Conservation (phyloP, 768 basidiomycete species). For the Trametes villosa region DNA sequence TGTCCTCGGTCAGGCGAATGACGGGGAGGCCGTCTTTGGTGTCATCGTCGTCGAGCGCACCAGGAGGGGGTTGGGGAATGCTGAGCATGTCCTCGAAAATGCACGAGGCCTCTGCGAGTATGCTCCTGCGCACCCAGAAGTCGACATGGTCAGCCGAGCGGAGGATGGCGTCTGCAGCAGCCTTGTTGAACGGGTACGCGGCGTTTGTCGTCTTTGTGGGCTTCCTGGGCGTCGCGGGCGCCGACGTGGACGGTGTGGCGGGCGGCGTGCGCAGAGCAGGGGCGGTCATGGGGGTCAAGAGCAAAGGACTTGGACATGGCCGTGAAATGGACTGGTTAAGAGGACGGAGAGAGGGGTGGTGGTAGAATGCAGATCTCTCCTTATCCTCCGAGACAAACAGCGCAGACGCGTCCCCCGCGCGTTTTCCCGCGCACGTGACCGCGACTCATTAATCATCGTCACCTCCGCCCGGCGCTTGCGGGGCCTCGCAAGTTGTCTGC, state of each 20-base stretch:
- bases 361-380: conserved; percentile 9
- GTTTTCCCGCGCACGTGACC: conserved; percentile 15
- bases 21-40: conserved; percentile 17
- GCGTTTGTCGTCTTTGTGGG: conserved; percentile 19
- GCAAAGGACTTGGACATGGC: not conserved
- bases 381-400: not conserved
- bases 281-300: conserved; percentile 4
- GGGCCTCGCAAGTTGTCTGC: conserved; percentile 9
- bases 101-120: conserved; percentile 22
- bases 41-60: conserved; percentile 14
- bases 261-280: not conserved
- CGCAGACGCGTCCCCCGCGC: no score
- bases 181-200: conserved; percentile 24
- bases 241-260: not conserved
- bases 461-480: not conserved
- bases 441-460: conserved; percentile 14
- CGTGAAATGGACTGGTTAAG: not conserved
- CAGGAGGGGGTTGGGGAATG: conserved; percentile 20
- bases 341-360: conserved; percentile 9
- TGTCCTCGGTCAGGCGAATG: conserved; percentile 22
- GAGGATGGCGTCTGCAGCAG: conserved; percentile 24
- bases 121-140: conserved; percentile 21
- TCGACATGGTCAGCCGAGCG: conserved; percentile 23
- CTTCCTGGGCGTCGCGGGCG: not conserved
- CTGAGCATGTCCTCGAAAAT: conserved; percentile 30